Conservation (phyloP, 2,329 filamentous ascomycete genomes). For the Talaromyces sp. region DNA sequence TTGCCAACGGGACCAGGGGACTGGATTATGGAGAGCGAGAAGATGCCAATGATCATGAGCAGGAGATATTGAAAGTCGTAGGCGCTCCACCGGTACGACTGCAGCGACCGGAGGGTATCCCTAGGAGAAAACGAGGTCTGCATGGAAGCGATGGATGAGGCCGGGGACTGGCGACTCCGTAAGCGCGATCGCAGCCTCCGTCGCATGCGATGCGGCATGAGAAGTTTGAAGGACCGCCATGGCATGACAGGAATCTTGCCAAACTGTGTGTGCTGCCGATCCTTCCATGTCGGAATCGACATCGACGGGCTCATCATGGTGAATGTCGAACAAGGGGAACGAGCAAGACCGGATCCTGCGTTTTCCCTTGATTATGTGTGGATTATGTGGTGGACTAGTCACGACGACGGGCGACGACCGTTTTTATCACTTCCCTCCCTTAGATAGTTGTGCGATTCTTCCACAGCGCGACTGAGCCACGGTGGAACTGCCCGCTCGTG, state of each 20-base stretch:
- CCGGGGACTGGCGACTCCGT: constrained; percentile 59
- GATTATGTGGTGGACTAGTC: not conserved
- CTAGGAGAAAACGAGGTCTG: constrained; percentile 76
- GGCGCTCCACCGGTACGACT: constrained; percentile 70
- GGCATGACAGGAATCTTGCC: constrained; percentile 40
- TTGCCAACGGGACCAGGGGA: constrained; percentile 72
- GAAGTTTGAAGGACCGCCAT: constrained; percentile 45
- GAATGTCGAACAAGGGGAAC: not conserved
- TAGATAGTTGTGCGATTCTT: not conserved
- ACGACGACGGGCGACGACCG: not conserved
- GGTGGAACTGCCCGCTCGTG: not conserved
- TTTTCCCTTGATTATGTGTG: not conserved
- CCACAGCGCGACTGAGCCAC: not conserved
- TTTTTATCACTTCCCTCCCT: not conserved
- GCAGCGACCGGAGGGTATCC: constrained; percentile 70
- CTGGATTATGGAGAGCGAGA: constrained; percentile 77
- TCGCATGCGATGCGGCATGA: constrained; percentile 59
- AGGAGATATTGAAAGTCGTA: constrained; percentile 83
- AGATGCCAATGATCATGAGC: constrained; percentile 67
- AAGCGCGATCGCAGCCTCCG: constrained; percentile 64
- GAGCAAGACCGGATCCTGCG: not conserved
- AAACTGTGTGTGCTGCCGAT: constrained; percentile 38
- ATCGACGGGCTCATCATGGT: constrained; percentile 12
- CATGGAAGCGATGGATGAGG: constrained; percentile 67
- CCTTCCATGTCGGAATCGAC: constrained; percentile 38